These are phyloP conservation scores for Cryphonectria carpinicola DNA, from an alignment of 2,329 filamentous ascomycete species.

Conservation along the genomic window DNA sequence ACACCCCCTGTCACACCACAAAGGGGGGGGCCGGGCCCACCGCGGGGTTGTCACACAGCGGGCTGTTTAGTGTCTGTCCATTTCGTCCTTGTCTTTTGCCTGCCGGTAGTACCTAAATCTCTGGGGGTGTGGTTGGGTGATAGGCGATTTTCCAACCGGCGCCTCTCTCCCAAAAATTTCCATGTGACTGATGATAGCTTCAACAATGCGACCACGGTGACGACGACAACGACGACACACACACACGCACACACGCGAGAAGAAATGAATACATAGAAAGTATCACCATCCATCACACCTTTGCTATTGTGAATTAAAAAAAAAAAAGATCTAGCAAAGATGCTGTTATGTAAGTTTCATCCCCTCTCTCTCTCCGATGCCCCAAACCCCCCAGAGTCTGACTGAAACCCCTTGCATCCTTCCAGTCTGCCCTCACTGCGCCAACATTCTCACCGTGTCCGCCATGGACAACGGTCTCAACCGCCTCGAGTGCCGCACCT, in stretches of 20 bases:
- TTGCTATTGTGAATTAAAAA: neutral
- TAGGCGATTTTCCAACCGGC: neutral
- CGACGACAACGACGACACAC: neutral
- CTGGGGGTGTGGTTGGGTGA: conserved; percentile 11
- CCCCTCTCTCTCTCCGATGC: neutral
- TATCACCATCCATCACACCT: neutral
- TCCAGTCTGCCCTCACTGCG: conserved; percentile 80
- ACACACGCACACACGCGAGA: neutral
- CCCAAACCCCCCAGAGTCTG: conserved; percentile 14
- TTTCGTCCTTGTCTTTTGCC: neutral
- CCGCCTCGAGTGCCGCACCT: conserved; percentile 93
- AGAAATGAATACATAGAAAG: neutral
- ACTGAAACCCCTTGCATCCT: conserved; percentile 17
- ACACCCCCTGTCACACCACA: neutral
- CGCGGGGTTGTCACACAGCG: conserved; percentile 1
- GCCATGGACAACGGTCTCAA: conserved; percentile 64
- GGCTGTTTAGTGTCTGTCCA: neutral
- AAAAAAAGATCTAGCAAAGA: conserved; percentile 39
- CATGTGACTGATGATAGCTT: conserved; percentile 20
- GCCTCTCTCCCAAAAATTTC: neutral
- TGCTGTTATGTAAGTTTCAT: conserved; percentile 66
- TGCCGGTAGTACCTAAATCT: neutral
- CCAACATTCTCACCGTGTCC: conserved; percentile 80
- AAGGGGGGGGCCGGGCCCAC: neutral
- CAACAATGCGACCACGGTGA: conserved; percentile 19